phyloP scores from a whole-genome alignment of 805 yeast species.

The Candida pini region DNA sequence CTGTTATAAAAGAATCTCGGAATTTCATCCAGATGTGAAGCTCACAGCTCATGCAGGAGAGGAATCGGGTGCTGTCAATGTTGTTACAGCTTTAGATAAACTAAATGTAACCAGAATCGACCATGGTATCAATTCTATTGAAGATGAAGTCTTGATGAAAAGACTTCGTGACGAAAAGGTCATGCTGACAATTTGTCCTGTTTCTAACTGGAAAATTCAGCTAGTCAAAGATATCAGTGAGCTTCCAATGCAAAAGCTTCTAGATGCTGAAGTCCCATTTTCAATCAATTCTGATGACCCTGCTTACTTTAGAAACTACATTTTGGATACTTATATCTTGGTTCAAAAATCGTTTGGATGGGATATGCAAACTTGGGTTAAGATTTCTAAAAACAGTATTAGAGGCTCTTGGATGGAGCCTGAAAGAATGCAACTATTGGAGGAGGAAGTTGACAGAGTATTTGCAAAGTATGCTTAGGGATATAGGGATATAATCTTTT shows the following conservation, averaged over 20 bases:
- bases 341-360: slow-evolving; percentile 63
- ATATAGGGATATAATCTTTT: no score
- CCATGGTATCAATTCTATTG: slow-evolving; percentile 63
- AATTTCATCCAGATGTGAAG: slow-evolving; percentile 43
- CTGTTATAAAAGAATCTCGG: slow-evolving; percentile 46
- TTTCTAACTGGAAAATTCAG: slow-evolving; percentile 66
- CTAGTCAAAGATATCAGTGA: slow-evolving; percentile 61
- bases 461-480: slow-evolving; percentile 1
- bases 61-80: slow-evolving; percentile 71
- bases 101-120: slow-evolving; percentile 64
- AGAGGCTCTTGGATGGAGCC: slow-evolving; percentile 49
- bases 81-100: slow-evolving; percentile 48
- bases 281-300: slow-evolving; percentile 73
- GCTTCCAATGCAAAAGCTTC: slow-evolving; percentile 53
- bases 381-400: slow-evolving; percentile 56
- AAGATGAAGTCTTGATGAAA: slow-evolving; percentile 46
- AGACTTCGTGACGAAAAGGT: slow-evolving; percentile 48
- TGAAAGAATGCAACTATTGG: slow-evolving; percentile 4
- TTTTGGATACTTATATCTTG: slow-evolving; percentile 62
- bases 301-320: slow-evolving; percentile 75
- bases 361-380: slow-evolving; percentile 50
- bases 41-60: slow-evolving; percentile 85
- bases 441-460: slow-evolving; percentile 2
- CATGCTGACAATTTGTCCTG: slow-evolving; percentile 66
- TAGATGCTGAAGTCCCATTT: slow-evolving; percentile 58